A percentile compares a stretch with the other conserved stretches of the same genome.
These are phyloP conservation scores for Solanum chacoense DNA, from an alignment of 305 asterid genomes.

Conservation along the genomic window DNA sequence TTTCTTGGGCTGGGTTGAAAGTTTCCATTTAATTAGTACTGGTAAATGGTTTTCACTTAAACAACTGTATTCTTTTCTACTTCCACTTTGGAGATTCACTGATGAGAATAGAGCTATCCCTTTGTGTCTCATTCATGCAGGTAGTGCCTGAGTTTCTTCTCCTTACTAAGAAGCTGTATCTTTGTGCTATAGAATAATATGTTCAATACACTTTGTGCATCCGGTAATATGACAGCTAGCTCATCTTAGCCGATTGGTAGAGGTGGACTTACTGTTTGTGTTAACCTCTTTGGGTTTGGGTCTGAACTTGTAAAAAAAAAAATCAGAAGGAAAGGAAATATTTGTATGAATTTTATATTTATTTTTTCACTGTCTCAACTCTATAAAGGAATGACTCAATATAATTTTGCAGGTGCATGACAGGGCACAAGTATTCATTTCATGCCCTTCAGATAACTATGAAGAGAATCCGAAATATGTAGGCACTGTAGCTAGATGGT, in stretches of 20 bases:
- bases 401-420: slow-evolving; percentile 68
- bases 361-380: not conserved
- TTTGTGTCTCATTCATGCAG: not conserved
- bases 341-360: not conserved
- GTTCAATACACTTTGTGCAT: not conserved
- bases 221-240: not conserved
- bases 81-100: not conserved
- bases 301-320: not conserved
- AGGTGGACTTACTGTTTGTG: not conserved
- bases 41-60: not conserved
- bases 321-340: not conserved
- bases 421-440: slow-evolving; percentile 83
- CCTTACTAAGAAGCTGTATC: not conserved
- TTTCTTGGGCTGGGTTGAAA: not conserved
- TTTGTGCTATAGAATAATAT: not conserved
- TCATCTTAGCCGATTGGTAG: not conserved
- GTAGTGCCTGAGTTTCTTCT: not conserved
- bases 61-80: not conserved
- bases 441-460: slow-evolving; percentile 41
- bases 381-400: not conserved
- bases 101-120: not conserved
- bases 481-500: slow-evolving; percentile 64
- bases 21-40: not conserved
- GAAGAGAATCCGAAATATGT: slow-evolving; percentile 47
- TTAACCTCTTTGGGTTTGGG: not conserved